Conservation (phyloP, 2,329 filamentous ascomycete genomes). For the Beauveria caledonica region DNA sequence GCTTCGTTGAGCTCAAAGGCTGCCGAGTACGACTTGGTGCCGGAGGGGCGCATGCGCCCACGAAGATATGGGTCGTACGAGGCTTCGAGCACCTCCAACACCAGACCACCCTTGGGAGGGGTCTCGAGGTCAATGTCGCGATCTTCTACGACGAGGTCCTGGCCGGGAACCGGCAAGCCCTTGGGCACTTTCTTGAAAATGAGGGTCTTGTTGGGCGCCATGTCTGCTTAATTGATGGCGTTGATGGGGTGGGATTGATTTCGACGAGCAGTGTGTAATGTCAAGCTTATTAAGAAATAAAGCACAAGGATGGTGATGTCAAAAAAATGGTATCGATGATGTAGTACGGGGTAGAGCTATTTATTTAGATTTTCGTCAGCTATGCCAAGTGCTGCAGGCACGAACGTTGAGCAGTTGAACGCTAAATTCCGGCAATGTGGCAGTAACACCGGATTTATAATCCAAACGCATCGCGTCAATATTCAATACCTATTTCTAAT, state of each 20-base stretch:
- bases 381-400: neutral
- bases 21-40: conserved; percentile 49
- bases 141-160: conserved; percentile 61
- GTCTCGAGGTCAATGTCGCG: conserved; percentile 58
- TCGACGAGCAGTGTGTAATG: neutral
- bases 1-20: conserved; percentile 52
- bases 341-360: neutral
- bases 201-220: conserved; percentile 59
- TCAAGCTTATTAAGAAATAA: neutral
- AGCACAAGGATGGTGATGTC: neutral
- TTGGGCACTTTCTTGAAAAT: conserved; percentile 63
- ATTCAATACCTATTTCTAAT: no score
- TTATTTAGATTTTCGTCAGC: neutral
- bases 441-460: neutral
- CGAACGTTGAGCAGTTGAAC: neutral
- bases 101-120: conserved; percentile 52
- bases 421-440: neutral
- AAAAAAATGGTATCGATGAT: neutral
- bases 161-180: conserved; percentile 58
- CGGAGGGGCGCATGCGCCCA: conserved; percentile 62
- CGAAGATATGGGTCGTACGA: conserved; percentile 84
- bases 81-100: conserved; percentile 63
- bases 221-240: conserved; percentile 12
- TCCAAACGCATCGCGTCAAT: neutral
- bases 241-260: no score